Conservation (phyloP, 495 filamentous ascomycete species). For the Niebla homalea region DNA sequence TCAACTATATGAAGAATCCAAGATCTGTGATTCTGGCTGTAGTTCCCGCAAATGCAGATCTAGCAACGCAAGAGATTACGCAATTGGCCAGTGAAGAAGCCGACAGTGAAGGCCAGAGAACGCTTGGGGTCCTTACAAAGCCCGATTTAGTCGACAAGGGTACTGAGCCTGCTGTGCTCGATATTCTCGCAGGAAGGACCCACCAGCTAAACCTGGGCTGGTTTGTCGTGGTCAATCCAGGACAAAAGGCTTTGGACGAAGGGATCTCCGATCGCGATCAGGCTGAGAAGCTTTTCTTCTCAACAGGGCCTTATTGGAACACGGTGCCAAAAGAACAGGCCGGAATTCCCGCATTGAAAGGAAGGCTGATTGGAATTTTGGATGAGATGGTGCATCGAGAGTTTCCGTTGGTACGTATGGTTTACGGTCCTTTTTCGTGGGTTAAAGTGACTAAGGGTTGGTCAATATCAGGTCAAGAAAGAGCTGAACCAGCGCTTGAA, state of each 20-base stretch:
- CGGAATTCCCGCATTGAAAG: slow-evolving; percentile 16
- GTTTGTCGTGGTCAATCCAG: slow-evolving; percentile 39
- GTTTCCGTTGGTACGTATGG: slow-evolving; percentile 14
- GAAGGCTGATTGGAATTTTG: slow-evolving; percentile 14
- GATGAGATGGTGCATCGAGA: slow-evolving; percentile 22
- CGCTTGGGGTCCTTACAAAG: slow-evolving; percentile 34
- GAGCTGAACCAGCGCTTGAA: slow-evolving; percentile 7
- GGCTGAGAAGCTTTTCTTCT: slow-evolving; percentile 29
- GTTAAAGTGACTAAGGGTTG: neutral
- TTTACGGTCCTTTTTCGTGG: slow-evolving; percentile 5
- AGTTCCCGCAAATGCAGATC: slow-evolving; percentile 15
- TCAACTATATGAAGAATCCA: slow-evolving; percentile 25
- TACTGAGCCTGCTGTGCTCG: slow-evolving; percentile 25
- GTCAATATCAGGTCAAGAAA: slow-evolving; percentile 6
- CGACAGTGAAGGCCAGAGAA: slow-evolving; percentile 25
- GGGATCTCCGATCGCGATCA: slow-evolving; percentile 18
- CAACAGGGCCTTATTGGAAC: slow-evolving; percentile 23
- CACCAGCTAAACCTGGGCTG: slow-evolving; percentile 33
- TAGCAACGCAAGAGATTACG: slow-evolving; percentile 15
- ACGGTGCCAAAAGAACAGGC: slow-evolving; percentile 22
- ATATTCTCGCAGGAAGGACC: slow-evolving; percentile 30
- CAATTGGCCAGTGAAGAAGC: slow-evolving; percentile 6
- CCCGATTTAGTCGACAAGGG: slow-evolving; percentile 30
- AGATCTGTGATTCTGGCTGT: slow-evolving; percentile 16
- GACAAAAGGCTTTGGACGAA: slow-evolving; percentile 26